A percentile compares a stretch with the other conserved stretches of the same genome.
phyloP scores from a whole-genome alignment of 495 filamentous ascomycete genomes.

The Podospora comata region DNA sequence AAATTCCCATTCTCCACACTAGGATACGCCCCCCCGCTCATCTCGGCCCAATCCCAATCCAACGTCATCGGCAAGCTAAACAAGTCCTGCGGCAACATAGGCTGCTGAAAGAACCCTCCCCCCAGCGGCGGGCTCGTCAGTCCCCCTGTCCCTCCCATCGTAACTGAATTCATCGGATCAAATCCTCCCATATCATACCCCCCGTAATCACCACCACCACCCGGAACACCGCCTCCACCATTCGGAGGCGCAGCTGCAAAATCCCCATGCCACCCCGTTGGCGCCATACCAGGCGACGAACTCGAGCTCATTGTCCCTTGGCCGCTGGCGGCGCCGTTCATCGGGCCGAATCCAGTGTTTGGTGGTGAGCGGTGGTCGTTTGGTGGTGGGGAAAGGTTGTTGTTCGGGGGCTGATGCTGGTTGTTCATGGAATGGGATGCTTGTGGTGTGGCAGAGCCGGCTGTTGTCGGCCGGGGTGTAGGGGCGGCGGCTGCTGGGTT shows the following conservation, averaged over 20 bases:
- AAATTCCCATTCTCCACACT: constrained; percentile 53
- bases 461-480: constrained; percentile 33
- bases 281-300: constrained; percentile 33
- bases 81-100: constrained; percentile 92
- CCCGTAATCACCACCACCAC: constrained; percentile 38
- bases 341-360: neutral
- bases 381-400: constrained; percentile 41
- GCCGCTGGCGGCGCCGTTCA: constrained; percentile 10
- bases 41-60: constrained; percentile 98
- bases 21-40: constrained; percentile 58
- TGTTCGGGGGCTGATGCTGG: neutral
- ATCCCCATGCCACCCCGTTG: constrained; percentile 33
- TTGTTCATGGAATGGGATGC: constrained; percentile 22
- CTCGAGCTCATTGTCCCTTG: constrained; percentile 33
- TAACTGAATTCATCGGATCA: constrained; percentile 26
- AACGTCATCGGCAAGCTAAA: constrained; percentile 96
- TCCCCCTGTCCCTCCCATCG: constrained; percentile 28
- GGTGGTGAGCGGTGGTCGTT: constrained; percentile 38
- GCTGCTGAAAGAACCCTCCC: constrained; percentile 59
- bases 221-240: constrained; percentile 17
- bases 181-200: constrained; percentile 50
- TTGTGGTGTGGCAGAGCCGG: constrained; percentile 38
- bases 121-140: constrained; percentile 40
- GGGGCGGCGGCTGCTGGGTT: constrained; percentile 31
- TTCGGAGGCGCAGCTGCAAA: constrained; percentile 18